These are phyloP conservation scores for Abrus pulchellus DNA, from an alignment of 306 rosid species.

Conservation along the genomic window DNA sequence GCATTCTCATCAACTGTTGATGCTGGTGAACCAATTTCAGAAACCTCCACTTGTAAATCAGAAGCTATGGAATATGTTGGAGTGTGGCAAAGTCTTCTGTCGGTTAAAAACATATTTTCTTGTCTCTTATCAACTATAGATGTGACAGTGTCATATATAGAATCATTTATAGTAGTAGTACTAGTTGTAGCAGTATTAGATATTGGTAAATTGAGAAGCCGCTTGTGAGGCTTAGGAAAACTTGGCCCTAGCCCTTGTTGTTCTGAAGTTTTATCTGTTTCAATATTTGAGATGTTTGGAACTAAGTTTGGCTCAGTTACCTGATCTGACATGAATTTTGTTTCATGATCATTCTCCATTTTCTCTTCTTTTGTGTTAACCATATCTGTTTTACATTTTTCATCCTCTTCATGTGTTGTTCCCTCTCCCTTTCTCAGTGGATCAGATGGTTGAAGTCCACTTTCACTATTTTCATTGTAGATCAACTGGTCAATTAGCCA, in stretches of 20 bases:
- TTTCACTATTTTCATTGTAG: conserved; percentile 46
- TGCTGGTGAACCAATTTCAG: conserved; percentile 82
- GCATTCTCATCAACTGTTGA: conserved; percentile 62
- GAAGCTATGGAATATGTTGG: conserved; percentile 86
- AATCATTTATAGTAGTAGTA: conserved; percentile 38
- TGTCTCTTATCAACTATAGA: conserved; percentile 52
- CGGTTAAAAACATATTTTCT: conserved; percentile 48
- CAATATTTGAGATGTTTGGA: conserved; percentile 31
- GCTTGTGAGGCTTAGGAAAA: conserved; percentile 35
- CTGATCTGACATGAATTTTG: conserved; percentile 46
- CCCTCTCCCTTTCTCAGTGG: conserved; percentile 32
- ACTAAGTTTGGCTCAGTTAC: conserved; percentile 38
- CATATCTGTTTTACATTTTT: conserved; percentile 16
- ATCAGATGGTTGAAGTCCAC: conserved; percentile 15
- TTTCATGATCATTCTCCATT: conserved; percentile 28
- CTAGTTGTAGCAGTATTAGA: conserved; percentile 30
- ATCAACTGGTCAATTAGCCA: conserved; percentile 62
- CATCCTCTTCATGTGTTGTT: conserved; percentile 37
- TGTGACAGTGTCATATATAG: conserved; percentile 51
- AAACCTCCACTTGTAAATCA: conserved; percentile 91
- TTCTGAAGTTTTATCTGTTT: conserved; percentile 24
- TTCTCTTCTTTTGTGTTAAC: conserved; percentile 36
- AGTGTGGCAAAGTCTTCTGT: conserved; percentile 59
- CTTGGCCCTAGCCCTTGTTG: conserved; percentile 26
- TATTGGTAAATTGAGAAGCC: conserved; percentile 40